phyloP scores from a whole-genome alignment of 2,329 filamentous ascomycete genomes.

The Aspergillus fischeri region DNA sequence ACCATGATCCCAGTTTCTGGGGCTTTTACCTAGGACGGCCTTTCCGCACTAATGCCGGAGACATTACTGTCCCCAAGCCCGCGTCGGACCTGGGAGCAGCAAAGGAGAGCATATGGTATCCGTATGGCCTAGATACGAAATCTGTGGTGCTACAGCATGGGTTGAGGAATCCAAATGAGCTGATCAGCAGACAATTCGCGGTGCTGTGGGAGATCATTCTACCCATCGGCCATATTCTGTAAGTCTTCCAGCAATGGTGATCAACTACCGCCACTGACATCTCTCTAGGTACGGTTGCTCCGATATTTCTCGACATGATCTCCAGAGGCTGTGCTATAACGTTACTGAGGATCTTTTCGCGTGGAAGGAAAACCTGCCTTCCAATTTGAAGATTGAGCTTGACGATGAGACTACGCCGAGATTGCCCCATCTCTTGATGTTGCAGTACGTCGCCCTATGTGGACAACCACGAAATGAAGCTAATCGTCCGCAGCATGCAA shows the following conservation, averaged over 20 bases:
- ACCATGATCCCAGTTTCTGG: conserved; percentile 30
- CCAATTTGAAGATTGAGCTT: conserved; percentile 33
- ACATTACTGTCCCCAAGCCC: conserved; percentile 39
- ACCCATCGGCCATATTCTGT: conserved; percentile 41
- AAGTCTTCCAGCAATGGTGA: conserved; percentile 5
- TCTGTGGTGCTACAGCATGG: conserved; percentile 14
- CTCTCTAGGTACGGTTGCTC: conserved; percentile 32
- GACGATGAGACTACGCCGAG: conserved; percentile 29
- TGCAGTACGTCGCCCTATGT: conserved; percentile 29
- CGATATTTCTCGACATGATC: conserved; percentile 35
- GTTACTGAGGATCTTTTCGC: conserved; percentile 37
- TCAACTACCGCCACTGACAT: background rate
- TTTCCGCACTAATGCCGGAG: conserved; percentile 39
- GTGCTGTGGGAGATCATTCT: conserved; percentile 43
- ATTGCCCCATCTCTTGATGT: conserved; percentile 39
- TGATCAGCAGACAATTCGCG: conserved; percentile 37
- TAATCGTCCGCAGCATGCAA: conserved; percentile 32
- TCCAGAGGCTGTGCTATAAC: conserved; percentile 33
- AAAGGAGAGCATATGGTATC: conserved; percentile 30
- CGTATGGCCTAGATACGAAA: conserved; percentile 24
- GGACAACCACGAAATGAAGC: background rate
- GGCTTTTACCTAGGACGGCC: conserved; percentile 43
- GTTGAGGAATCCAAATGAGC: conserved; percentile 28
- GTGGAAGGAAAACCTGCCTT: conserved; percentile 40
- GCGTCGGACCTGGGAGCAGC: conserved; percentile 20